Base-by-base conservation (phyloP, 371 early-diverging fungal genomes). In the Mucor circinelloides region DNA sequence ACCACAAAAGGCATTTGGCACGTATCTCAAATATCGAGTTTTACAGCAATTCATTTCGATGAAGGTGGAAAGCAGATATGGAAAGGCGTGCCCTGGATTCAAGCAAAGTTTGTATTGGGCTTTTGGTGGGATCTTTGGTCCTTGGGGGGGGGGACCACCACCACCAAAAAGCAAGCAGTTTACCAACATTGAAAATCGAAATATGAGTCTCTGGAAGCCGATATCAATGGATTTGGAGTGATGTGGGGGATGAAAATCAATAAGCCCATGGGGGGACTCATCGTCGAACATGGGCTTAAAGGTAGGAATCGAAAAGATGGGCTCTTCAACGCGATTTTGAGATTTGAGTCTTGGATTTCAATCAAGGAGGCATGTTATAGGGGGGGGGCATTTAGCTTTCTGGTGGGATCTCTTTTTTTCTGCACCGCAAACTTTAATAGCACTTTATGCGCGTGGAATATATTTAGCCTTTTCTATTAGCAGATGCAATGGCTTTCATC, bases 111-210 rank as follows among this genome's bases (percentile, higher is more conserved):
- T 42, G 8, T 15, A 17, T 28, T 25, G n/a, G 5, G 36, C 6
- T 36, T 58, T 58, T 58, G 61, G 19, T 31, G 48, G 42, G 48
- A 48, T 0, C 28, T 0, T n/a, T 60, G 17, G 6, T n/a, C n/a
- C 27, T 28, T 9, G 60, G 60, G 60, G 60, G 44, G 46, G 60
- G 60, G 60, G 44, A 31, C 9, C 30, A 3, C n/a, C n/a, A 48
- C 48, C 27, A 46, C n/a, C 15, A 7, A n/a, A 42, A 30, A 42
- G 5, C 13, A 15, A 42, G 60, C 60, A 48, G 48, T 48, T 21
- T 48, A 48, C 60, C 40, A 60, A 40, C 60, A 42, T 36, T 60
- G 27, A 28, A 60, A 60, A 60, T 60, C 61, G 61, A n/a, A 60
- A 60, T 46, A 32, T 32, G 21, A 9, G 46, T 27, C 32, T 30